phyloP scores from a whole-genome alignment of 495 filamentous ascomycete species.

The Mytilinidion resinicola region DNA sequence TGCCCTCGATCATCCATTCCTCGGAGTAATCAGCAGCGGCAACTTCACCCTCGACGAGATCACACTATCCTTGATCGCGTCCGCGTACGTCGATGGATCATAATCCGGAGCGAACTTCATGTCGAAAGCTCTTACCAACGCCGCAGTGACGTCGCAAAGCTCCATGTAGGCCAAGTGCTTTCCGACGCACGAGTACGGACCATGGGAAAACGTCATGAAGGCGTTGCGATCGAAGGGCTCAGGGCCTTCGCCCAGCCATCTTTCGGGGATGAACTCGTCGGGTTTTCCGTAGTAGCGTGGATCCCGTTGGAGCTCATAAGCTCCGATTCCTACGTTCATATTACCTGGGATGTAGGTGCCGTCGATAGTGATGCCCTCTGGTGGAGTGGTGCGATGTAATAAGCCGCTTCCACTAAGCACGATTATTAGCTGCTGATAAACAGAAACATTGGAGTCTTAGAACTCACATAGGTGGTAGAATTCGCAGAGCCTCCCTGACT shows the following conservation, averaged over 20 bases:
- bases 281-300: not conserved
- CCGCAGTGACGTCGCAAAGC: not conserved
- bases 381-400: not conserved
- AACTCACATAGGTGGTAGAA: not conserved
- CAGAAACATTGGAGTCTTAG: not conserved
- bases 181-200: not conserved
- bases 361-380: not conserved
- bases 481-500: not conserved
- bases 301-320: not conserved
- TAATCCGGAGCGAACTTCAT: not conserved
- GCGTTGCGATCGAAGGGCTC: not conserved
- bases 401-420: too few species aligned
- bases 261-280: not conserved
- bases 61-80: too few species aligned
- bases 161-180: not conserved
- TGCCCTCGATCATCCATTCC: too few species aligned
- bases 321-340: not conserved
- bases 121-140: not conserved
- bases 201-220: not conserved
- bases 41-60: too few species aligned
- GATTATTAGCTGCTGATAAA: too few species aligned
- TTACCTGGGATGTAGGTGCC: not conserved
- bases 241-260: not conserved
- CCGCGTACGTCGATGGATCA: too few species aligned
- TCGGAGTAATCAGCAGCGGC: too few species aligned